Evolutionary conservation across 768 basidiomycete species (phyloP).

Genomic region (Steccherinum ochraceum): DNA sequence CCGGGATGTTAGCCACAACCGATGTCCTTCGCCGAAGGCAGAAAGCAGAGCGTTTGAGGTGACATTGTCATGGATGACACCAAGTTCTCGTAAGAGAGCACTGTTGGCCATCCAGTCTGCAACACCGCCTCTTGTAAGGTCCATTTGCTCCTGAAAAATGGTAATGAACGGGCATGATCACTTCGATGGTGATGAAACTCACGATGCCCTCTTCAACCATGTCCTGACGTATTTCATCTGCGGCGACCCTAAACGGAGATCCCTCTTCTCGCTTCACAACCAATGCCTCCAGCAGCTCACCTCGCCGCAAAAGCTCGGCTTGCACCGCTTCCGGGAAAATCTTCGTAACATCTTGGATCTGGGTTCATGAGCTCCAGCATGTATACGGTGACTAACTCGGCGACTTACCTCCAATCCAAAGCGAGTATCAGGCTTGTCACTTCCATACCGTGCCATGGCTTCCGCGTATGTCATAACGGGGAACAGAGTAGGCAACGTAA

Average conservation of each 20-base stretch:
- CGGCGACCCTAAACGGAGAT: slow-evolving; percentile 2
- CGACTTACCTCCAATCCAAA: slow-evolving; percentile 77
- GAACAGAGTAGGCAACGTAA: slow-evolving; percentile 58
- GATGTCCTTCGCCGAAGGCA: slow-evolving; percentile 9
- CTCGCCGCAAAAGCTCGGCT: slow-evolving; percentile 5
- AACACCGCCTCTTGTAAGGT: background rate
- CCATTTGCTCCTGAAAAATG: background rate
- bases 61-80: no score
- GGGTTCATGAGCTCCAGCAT: slow-evolving; percentile 1
- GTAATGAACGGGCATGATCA: background rate
- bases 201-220: slow-evolving; percentile 6
- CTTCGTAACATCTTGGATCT: slow-evolving; percentile 20
- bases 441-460: slow-evolving; percentile 94
- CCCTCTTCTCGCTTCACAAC: slow-evolving; percentile 5
- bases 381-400: background rate
- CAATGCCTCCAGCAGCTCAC: slow-evolving; percentile 16
- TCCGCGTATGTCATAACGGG: slow-evolving; percentile 82
- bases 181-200: background rate
- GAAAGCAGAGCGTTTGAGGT: no score
- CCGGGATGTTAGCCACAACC: slow-evolving; percentile 51
- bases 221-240: background rate
- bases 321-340: slow-evolving; percentile 9
- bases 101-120: background rate
- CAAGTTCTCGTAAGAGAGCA: slow-evolving; percentile 3
- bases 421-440: slow-evolving; percentile 91